phyloP scores from a whole-genome alignment of 768 basidiomycete genomes.

The Suillus subaureus region DNA sequence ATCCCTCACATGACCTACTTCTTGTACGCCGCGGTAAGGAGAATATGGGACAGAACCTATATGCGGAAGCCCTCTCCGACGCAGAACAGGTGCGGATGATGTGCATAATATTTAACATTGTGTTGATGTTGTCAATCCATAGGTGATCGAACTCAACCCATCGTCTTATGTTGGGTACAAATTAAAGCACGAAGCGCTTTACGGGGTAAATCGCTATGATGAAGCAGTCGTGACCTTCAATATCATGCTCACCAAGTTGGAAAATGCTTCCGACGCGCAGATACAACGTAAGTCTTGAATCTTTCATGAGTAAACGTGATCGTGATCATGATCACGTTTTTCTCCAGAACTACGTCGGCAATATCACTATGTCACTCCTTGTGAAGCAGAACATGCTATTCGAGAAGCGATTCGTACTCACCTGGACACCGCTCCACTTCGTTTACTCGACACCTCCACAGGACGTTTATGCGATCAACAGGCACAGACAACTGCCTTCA shows the following conservation, averaged over 20 bases:
- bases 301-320: neutral
- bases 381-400: neutral
- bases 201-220: neutral
- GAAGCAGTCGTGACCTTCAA: neutral
- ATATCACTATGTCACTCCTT: neutral
- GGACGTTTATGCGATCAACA: neutral
- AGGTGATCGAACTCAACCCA: neutral
- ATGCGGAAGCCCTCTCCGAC: neutral
- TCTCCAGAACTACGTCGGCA: neutral
- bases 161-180: neutral
- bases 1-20: neutral
- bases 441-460: neutral
- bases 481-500: neutral
- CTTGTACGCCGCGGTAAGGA: neutral
- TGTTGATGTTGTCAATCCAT: neutral
- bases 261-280: neutral
- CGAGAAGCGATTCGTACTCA: neutral
- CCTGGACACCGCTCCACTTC: neutral
- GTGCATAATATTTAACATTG: neutral
- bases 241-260: neutral
- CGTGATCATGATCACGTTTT: neutral
- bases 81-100: neutral
- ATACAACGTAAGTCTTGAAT: neutral
- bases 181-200: neutral
- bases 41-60: neutral